These are phyloP conservation scores for Setaria viridis DNA, from an alignment of 202 grass and related monocot species.

Conservation along the genomic window DNA sequence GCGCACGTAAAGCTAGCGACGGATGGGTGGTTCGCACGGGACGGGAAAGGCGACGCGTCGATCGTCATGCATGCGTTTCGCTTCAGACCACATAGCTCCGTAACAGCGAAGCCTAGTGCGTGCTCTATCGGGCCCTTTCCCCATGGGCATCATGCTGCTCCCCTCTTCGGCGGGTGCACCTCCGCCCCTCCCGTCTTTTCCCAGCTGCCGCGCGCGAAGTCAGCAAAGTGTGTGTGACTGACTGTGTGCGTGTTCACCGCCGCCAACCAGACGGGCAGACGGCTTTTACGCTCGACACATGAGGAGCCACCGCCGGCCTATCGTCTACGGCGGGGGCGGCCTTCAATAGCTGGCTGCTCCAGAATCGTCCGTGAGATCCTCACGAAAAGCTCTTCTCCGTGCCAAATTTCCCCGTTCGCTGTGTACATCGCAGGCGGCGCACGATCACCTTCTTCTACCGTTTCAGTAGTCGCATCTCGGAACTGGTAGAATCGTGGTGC, in stretches of 20 bases:
- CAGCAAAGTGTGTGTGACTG: not conserved
- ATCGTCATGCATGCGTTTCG: not conserved
- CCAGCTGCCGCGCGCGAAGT: slow-evolving; percentile 4
- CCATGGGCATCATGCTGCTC: slow-evolving; percentile 45
- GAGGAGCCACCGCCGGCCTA: not conserved
- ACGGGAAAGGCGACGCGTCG: not conserved
- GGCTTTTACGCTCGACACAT: slow-evolving; percentile 29
- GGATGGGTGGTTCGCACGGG: not conserved
- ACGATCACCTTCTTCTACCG: not conserved
- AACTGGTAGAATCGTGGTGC: not conserved
- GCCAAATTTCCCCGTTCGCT: not conserved
- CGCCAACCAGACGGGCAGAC: slow-evolving; percentile 3
- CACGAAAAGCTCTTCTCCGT: not conserved
- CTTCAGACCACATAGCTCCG: not conserved
- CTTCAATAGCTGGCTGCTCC: not conserved
- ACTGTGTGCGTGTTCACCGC: not conserved
- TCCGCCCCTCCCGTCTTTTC: slow-evolving; percentile 8
- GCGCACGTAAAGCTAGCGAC: not conserved
- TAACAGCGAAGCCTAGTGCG: no score
- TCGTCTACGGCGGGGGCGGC: not conserved
- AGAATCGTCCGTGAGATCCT: slow-evolving; percentile 31
- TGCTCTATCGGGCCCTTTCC: not conserved
- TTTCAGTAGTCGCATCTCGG: not conserved
- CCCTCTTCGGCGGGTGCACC: not conserved
- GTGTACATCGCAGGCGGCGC: not conserved